Base-by-base conservation (phyloP, 441 rosid genomes). In the Gossypium schwendimanii region DNA sequence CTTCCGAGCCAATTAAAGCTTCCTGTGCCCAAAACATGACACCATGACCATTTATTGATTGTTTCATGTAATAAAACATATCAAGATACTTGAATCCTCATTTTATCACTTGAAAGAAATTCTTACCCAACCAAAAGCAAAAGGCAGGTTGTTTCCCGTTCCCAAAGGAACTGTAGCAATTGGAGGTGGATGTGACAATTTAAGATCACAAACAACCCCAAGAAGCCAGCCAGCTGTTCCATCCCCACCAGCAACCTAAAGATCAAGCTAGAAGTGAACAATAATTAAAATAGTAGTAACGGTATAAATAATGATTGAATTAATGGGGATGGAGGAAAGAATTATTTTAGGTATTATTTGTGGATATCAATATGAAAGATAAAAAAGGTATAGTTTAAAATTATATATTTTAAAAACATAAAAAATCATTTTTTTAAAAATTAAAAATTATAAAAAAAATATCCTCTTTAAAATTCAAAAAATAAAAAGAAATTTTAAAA, bases 201-300 rank as follows among this genome's bases (percentile, higher is more conserved):
- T 91, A 65, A 93, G 94, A 73, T 91, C 97, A 70, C 89, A 85
- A 28, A 93, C 91, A 78, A 91, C 97, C 71, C 96, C 97, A 70
- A 93, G 93, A 75, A 91, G 91, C 98, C 98, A 93, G 5, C 96
- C 91, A 64, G 97, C 98, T 0, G 98, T 93, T 72, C 98, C 98
- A 83, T 93, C 98, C 10, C 98, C 97, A 79, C 98, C 97, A 54
- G 96, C 96, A 80, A 88, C 98, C 98, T 88, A 66, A 69, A 3
- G 39, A 17, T 8, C 6, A 18, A 55, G 47, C 17, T 14, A 70
- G 12, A 12, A 2, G 33, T 28, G 39, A 77, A 18, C 58, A 45
- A 58, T 6, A 24, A 20, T 31, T 31, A 31, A 31, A 44, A 41
- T 20, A 17, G 6, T 0, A 71, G 45, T 11, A 33, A 36, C 7